A percentile compares a stretch with the other conserved stretches of the same genome.
phyloP scores from a whole-genome alignment of 495 filamentous ascomycete species.

The Letharia columbiana region DNA sequence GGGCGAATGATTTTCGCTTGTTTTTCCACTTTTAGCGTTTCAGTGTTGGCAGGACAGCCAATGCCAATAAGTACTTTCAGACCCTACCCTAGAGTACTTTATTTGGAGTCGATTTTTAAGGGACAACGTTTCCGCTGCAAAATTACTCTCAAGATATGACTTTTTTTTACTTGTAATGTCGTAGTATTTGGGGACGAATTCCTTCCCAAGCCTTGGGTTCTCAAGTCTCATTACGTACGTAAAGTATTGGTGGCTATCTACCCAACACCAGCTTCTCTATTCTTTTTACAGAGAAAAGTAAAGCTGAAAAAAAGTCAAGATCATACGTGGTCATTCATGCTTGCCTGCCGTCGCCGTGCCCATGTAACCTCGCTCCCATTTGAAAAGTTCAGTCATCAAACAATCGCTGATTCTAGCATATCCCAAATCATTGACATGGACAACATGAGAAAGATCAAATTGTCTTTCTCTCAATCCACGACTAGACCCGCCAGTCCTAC shows the following conservation, averaged over 20 bases:
- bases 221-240: neutral
- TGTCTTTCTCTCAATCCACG: conserved; percentile 3
- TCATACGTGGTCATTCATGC: neutral
- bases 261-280: neutral
- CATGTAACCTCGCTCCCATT: neutral
- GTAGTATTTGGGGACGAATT: neutral
- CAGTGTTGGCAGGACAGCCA: conserved; percentile 4
- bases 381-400: neutral
- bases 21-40: neutral
- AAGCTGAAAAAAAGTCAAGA: neutral
- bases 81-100: too few species aligned
- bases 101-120: too few species aligned
- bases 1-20: neutral
- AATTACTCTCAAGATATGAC: too few species aligned
- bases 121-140: too few species aligned
- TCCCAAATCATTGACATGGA: neutral
- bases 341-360: neutral
- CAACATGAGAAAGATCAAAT: neutral
- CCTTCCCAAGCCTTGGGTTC: neutral
- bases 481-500: conserved; percentile 28
- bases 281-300: neutral
- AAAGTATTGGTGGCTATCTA: neutral
- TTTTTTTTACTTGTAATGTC: too few species aligned
- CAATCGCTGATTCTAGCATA: neutral
- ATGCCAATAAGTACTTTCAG: neutral